Evolutionary conservation across 768 basidiomycete genomes (phyloP), one percentile per base, ranked within the genome.

Genomic region (Rhodosporidiobolus sp.): DNA sequence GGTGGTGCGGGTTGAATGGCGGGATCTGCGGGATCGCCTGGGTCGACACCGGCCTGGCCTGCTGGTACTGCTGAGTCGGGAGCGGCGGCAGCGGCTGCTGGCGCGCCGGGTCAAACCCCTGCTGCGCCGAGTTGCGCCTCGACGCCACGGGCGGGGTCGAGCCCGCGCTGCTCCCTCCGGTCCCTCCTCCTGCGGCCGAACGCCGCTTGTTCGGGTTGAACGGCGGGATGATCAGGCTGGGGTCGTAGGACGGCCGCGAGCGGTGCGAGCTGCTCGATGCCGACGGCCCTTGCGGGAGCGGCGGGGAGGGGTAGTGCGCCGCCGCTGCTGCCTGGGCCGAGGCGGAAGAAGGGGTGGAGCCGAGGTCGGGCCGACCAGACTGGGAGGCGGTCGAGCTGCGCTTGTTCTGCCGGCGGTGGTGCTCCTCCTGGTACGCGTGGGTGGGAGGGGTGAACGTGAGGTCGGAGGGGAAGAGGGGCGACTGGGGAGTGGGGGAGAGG

Each of bases 171-270:
- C n/a, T n/a, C n/a, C n/a, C n/a, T n/a, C n/a, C n/a, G n/a, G n/a
- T n/a, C n/a, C n/a, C n/a, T n/a, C n/a, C n/a, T 6, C 54, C 59
- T 45, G 49, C 61, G 19, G 61, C 48, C 34, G 62, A 53, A 14
- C 68, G 57, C 1, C 70, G 70, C 34, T 67, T 67, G 71, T 76
- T 72, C 35, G 74, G 74, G 68, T 76, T 76, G 74, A 72, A 76
- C 26, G 74, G 74, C 20, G 74, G 74, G 61, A 76, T 76, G 32
- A 63, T 57, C 24, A 76, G 64, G 28, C 60, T 59, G 35, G 74
- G 63, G 32, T 75, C 70, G 60, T 59, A 67, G 20, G 56, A n/a
- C 19, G 62, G 50, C 22, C 55, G 53, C 0, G 65, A 14, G 28
- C 70, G 60, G 28, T 55, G 53, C 4, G 24, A 3, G 16, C 32